These are phyloP conservation scores for Chlorociboria aeruginascens DNA, from an alignment of 495 filamentous ascomycete genomes.

Conservation along the genomic window DNA sequence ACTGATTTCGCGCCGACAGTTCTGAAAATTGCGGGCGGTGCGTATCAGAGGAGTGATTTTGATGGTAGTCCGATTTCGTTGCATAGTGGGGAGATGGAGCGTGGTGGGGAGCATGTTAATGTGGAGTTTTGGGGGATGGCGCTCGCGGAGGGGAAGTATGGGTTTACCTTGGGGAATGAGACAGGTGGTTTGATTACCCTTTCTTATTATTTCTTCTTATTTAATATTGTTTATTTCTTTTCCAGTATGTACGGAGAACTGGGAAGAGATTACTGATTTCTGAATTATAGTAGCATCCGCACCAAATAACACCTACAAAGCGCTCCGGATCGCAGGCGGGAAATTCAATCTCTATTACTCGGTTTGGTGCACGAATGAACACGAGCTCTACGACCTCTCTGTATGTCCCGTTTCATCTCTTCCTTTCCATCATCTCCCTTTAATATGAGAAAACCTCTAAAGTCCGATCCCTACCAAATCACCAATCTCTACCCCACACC, in stretches of 20 bases:
- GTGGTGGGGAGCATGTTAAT: slow-evolving; percentile 42
- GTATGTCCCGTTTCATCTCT: slow-evolving; percentile 20
- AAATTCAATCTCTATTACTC: slow-evolving; percentile 47
- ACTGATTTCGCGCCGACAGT: slow-evolving; percentile 55
- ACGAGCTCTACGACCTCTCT: slow-evolving; percentile 46
- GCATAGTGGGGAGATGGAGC: slow-evolving; percentile 11
- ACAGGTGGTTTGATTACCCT: too few relatives aligned
- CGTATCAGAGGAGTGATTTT: slow-evolving; percentile 31
- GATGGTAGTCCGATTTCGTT: slow-evolving; percentile 43
- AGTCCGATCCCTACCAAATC: slow-evolving; percentile 43
- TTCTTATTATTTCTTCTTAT: too few relatives aligned
- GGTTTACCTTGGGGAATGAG: slow-evolving; percentile 12
- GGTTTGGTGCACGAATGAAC: slow-evolving; percentile 49
- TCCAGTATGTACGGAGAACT: background rate
- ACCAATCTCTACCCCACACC: slow-evolving; percentile 34
- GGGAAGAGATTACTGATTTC: background rate
- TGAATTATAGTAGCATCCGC: slow-evolving; percentile 8
- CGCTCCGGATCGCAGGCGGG: slow-evolving; percentile 34
- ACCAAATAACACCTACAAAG: slow-evolving; percentile 48
- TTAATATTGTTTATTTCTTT: background rate
- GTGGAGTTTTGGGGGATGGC: slow-evolving; percentile 48
- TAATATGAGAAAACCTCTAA: background rate
- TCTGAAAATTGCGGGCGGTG: slow-evolving; percentile 35
- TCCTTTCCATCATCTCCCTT: background rate
- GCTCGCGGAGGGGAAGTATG: slow-evolving; percentile 32